phyloP scores from a whole-genome alignment of 106 monocot species.

The Apostasia shenzhenica region DNA sequence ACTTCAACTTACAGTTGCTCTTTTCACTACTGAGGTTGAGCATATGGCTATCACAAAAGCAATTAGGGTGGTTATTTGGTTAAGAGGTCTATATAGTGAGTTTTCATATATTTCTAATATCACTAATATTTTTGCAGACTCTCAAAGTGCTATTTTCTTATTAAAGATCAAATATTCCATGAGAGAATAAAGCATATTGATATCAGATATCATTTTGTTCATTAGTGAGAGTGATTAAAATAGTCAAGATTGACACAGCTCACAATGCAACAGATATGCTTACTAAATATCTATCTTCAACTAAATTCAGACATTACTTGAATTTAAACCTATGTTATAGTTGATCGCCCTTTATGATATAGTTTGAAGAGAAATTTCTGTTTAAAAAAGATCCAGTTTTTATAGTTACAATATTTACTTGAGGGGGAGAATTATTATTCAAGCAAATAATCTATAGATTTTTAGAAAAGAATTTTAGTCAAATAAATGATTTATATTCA shows the following conservation, averaged over 20 bases:
- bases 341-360: too few species aligned
- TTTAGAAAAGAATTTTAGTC: too few species aligned
- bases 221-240: not conserved
- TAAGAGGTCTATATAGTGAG: not conserved
- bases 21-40: not conserved
- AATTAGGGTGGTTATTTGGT: not conserved
- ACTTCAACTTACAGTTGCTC: not conserved
- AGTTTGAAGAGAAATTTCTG: too few species aligned
- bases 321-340: not conserved
- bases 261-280: not conserved
- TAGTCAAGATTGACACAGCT: not conserved
- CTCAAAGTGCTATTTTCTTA: not conserved
- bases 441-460: too few species aligned
- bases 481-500: too few species aligned
- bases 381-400: too few species aligned
- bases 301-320: not conserved
- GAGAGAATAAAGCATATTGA: not conserved
- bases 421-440: too few species aligned
- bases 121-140: not conserved
- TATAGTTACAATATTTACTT: too few species aligned
- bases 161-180: not conserved
- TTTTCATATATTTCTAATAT: too few species aligned
- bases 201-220: not conserved
- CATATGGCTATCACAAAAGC: too few species aligned
- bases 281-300: not conserved